Percentiles rank a stretch among this genome's conserved stretches.
Evolutionary conservation across 352 stramenopile genomes (phyloP).

Genomic region (Globisporangium acanthophoron): DNA sequence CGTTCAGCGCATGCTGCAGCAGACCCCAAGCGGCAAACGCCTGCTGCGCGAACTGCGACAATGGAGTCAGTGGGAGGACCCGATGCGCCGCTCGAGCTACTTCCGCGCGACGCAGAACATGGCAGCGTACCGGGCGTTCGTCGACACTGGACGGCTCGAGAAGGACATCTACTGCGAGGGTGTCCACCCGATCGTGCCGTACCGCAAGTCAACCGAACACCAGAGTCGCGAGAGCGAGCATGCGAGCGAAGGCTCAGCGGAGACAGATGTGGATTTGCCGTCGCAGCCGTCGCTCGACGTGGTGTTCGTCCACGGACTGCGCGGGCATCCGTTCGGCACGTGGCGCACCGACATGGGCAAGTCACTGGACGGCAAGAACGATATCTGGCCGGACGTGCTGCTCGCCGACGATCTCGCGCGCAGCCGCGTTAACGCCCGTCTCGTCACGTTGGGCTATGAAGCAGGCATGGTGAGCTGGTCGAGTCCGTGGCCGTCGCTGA

Average conservation of each 20-base stretch:
- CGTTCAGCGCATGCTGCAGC: conserved; percentile 40
- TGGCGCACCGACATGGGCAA: conserved; percentile 77
- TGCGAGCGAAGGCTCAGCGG: not conserved
- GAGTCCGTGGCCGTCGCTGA: conserved; percentile 80
- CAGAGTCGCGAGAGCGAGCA: not conserved
- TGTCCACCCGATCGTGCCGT: conserved; percentile 67
- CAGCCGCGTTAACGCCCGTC: conserved; percentile 33
- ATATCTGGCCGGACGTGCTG: conserved; percentile 75
- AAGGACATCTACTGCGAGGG: conserved; percentile 70
- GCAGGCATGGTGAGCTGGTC: conserved; percentile 83
- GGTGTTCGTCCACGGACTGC: conserved; percentile 81
- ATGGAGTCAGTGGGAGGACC: conserved; percentile 44
- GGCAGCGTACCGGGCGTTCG: conserved; percentile 43
- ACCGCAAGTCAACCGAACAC: not conserved
- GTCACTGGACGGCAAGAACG: conserved; percentile 42
- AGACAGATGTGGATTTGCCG: not conserved
- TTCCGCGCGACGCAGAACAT: conserved; percentile 71
- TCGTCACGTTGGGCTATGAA: conserved; percentile 79
- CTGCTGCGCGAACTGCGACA: conserved; percentile 32
- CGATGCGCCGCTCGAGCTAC: conserved; percentile 71
- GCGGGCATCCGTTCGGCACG: conserved; percentile 74
- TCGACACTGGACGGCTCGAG: conserved; percentile 21
- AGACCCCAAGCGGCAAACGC: conserved; percentile 34
- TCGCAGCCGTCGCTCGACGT: conserved; percentile 40
- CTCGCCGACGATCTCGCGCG: conserved; percentile 50